Percentiles rank a stretch among this genome's conserved stretches.
phyloP scores from a whole-genome alignment of 345 rosid genomes.

The Eucalyptus leucophloia region DNA sequence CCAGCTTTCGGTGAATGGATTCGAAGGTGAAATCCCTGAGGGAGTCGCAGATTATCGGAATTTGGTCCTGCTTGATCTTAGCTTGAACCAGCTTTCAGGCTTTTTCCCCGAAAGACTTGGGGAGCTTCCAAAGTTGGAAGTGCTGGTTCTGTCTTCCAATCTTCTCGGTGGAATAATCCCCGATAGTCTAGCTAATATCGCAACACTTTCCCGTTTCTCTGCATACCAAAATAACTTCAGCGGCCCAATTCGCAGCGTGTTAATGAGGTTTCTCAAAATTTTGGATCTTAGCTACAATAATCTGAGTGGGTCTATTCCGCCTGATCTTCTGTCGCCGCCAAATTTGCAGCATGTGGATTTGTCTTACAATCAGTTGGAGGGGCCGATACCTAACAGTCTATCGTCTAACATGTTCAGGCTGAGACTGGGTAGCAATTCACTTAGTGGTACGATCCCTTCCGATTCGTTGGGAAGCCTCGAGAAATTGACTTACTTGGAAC shows the following conservation, averaged over 20 bases:
- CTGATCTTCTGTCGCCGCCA: slow-evolving; percentile 20
- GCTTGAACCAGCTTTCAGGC: slow-evolving; percentile 5
- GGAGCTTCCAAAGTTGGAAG: slow-evolving; percentile 27
- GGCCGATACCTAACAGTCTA: slow-evolving; percentile 27
- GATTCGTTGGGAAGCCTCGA: slow-evolving; percentile 1
- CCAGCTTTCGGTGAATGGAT: slow-evolving; percentile 14
- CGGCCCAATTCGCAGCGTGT: slow-evolving; percentile 33
- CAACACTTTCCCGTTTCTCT: slow-evolving; percentile 40
- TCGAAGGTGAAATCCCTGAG: slow-evolving; percentile 36
- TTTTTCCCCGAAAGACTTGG: slow-evolving; percentile 34
- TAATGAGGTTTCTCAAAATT: slow-evolving; percentile 19
- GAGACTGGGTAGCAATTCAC: slow-evolving; percentile 54
- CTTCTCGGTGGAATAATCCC: slow-evolving; percentile 37
- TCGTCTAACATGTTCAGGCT: slow-evolving; percentile 40
- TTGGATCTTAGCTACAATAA: slow-evolving; percentile 67
- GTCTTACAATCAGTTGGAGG: slow-evolving; percentile 34
- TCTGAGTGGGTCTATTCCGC: slow-evolving; percentile 27
- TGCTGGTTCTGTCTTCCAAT: slow-evolving; percentile 44
- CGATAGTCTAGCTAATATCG: slow-evolving; percentile 16
- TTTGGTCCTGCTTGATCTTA: neutral
- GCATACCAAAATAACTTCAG: slow-evolving; percentile 36
- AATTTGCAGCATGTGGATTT: slow-evolving; percentile 38
- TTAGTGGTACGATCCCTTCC: slow-evolving; percentile 26
- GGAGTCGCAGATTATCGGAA: slow-evolving; percentile 16
- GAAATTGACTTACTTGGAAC: slow-evolving; percentile 50